Evolutionary conservation across 768 basidiomycete species (phyloP), one percentile per base, ranked within the genome.

Genomic region (Suillus americanus): DNA sequence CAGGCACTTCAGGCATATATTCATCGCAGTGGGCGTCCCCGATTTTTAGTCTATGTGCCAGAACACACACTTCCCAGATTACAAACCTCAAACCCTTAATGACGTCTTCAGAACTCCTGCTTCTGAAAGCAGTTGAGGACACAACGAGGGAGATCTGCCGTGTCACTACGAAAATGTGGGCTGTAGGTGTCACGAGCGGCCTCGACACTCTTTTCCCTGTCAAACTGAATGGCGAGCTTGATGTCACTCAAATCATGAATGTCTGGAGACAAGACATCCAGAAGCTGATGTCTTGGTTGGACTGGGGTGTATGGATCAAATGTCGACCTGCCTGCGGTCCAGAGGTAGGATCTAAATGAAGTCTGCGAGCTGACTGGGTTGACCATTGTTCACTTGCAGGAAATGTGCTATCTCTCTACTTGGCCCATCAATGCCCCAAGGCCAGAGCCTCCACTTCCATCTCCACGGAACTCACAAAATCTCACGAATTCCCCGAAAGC

Each of bases 231-330:
- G 28, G 66, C 9, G 16, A 38, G 0, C 23, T 0, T 25, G 59
- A 69, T 20, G 35, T 66, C 38, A 60, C 46, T 10, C 38, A 2
- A 1, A 30, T 78, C 37, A 46, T 73, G 20, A 23, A 23, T 13
- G 35, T 59, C 7, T 86, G 84, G 84, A 69, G 60, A 10, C 48
- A 45, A n/a, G 74, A 78, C 10, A 54, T 82, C 25, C 64, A 74
- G 7, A 65, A 57, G 3, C 68, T 86, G 35, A 82, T 85, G 78
- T 54, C 43, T 0, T 86, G 85, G 85, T 70, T 86, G 0, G 85
- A 82, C 66, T 87, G 85, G 85, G 78, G 72, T 50, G 70, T 78
- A 12, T 86, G 85, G 84, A 66, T 79, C 2, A 81, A 75, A 54
- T 86, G 85, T 57, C 71, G 70, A 5, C 83, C 84, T 33, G 77